These are phyloP conservation scores for Cadophora gregata DNA, from an alignment of 2,329 filamentous ascomycete genomes.

Conservation along the genomic window DNA sequence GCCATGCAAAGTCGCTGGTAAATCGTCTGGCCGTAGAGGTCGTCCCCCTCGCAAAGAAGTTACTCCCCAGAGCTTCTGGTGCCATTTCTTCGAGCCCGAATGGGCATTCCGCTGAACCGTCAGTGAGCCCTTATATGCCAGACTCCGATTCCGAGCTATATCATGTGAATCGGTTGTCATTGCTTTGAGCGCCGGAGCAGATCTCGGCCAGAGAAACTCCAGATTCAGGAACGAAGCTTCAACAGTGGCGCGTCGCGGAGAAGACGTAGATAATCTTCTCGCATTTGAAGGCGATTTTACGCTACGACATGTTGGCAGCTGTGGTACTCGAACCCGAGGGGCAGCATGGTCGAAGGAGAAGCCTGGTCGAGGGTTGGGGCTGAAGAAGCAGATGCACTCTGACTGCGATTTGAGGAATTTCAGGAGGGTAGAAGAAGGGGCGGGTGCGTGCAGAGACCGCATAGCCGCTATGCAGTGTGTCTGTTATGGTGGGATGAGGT, in stretches of 20 bases:
- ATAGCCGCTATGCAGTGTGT: constrained; percentile 38
- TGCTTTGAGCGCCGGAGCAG: constrained; percentile 21
- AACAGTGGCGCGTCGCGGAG: constrained; percentile 30
- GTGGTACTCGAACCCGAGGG: constrained; percentile 25
- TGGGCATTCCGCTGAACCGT: constrained; percentile 32
- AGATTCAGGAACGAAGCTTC: constrained; percentile 39
- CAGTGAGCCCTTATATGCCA: constrained; percentile 23
- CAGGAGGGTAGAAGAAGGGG: constrained; percentile 64
- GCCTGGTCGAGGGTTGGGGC: constrained; percentile 46
- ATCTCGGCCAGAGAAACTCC: constrained; percentile 38
- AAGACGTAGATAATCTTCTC: constrained; percentile 34
- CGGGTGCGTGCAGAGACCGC: constrained; percentile 40
- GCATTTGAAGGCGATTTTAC: constrained; percentile 25
- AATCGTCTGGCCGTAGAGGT: constrained; percentile 61
- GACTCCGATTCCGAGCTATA: constrained; percentile 18
- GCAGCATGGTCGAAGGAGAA: constrained; percentile 39
- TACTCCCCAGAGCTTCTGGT: constrained; percentile 36
- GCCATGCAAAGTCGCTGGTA: constrained; percentile 56
- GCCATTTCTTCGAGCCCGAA: constrained; percentile 36
- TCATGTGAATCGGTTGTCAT: neutral
- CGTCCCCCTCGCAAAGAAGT: constrained; percentile 33
- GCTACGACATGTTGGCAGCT: constrained; percentile 10
- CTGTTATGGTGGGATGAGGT: neutral
- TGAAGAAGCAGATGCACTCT: constrained; percentile 60
- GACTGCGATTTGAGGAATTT: constrained; percentile 77